phyloP scores from a whole-genome alignment of 2,329 filamentous ascomycete species.

The Aspergillus ustus region DNA sequence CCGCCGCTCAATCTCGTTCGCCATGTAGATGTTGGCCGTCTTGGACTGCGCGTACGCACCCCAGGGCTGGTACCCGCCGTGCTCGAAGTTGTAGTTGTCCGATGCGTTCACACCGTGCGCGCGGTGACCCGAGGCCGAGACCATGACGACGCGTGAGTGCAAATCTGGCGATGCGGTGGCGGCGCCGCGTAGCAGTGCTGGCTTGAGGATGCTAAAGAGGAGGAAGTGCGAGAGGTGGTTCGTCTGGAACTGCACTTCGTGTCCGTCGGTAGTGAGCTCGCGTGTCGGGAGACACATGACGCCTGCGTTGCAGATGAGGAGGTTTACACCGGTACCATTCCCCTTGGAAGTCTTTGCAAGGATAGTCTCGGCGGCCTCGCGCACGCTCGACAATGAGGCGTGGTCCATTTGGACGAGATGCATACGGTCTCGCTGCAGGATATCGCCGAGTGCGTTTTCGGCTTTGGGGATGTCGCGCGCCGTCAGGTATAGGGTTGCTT shows the following conservation, averaged over 20 bases:
- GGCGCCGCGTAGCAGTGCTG: conserved; percentile 27
- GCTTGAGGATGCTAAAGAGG: conserved; percentile 55
- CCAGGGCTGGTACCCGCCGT: conserved; percentile 38
- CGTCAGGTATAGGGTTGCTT: conserved; percentile 41
- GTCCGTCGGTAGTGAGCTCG: conserved; percentile 27
- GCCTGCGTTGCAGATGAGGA: not conserved
- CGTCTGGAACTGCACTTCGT: conserved; percentile 57
- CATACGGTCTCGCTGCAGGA: not conserved
- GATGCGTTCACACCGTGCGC: conserved; percentile 29
- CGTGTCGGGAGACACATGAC: conserved; percentile 45
- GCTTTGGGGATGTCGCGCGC: conserved; percentile 39
- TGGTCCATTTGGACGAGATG: conserved; percentile 22
- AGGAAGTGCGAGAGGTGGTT: conserved; percentile 61
- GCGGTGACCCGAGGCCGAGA: conserved; percentile 53
- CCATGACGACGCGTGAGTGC: conserved; percentile 53
- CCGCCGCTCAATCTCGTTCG: conserved; percentile 56
- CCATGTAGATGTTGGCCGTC: conserved; percentile 56
- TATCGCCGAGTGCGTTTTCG: conserved; percentile 1
- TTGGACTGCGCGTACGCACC: conserved; percentile 56
- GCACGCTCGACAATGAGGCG: not conserved
- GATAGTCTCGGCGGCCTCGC: not conserved
- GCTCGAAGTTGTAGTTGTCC: conserved; percentile 48
- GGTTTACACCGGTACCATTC: not conserved
- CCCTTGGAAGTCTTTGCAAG: not conserved
- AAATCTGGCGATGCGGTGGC: conserved; percentile 32